Conservation (phyloP, 495 filamentous ascomycete species). For the Acidiella bohemica region DNA sequence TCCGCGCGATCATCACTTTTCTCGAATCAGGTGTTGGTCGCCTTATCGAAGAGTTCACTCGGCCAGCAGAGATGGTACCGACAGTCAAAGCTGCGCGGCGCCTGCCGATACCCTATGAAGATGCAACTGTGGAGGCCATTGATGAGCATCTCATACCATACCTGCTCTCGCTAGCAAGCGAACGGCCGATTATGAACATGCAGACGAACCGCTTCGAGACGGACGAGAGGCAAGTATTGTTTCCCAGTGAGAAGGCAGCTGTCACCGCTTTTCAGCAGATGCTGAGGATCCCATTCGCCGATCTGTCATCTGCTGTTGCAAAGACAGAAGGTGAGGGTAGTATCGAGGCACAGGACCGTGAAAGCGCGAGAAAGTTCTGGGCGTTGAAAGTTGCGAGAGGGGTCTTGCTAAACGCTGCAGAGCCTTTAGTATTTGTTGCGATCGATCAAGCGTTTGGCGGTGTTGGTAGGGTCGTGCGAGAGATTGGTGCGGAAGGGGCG, state of each 20-base stretch:
- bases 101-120: conserved; percentile 38
- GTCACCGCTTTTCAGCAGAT: conserved; percentile 43
- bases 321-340: conserved; percentile 16
- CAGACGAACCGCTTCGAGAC: conserved; percentile 46
- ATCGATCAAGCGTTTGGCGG: conserved; percentile 54
- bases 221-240: conserved; percentile 40
- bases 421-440: conserved; percentile 42
- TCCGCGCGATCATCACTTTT: conserved; percentile 52
- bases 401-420: conserved; percentile 47
- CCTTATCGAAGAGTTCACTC: conserved; percentile 44
- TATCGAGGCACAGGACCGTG: conserved; percentile 23
- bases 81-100: conserved; percentile 18
- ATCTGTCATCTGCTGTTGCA: conserved; percentile 32
- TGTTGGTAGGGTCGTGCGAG: conserved; percentile 28
- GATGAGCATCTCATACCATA: conserved; percentile 47
- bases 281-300: conserved; percentile 38
- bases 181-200: conserved; percentile 40
- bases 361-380: conserved; percentile 44
- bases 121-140: conserved; percentile 39
- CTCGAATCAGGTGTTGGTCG: conserved; percentile 41
- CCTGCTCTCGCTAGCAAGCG: conserved; percentile 37
- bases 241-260: conserved; percentile 41
- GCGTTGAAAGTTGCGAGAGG: conserved; percentile 47
- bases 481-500: conserved; percentile 22
- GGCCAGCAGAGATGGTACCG: conserved; percentile 25